Conservation (phyloP, 805 yeast species). For the Candida ficus region DNA sequence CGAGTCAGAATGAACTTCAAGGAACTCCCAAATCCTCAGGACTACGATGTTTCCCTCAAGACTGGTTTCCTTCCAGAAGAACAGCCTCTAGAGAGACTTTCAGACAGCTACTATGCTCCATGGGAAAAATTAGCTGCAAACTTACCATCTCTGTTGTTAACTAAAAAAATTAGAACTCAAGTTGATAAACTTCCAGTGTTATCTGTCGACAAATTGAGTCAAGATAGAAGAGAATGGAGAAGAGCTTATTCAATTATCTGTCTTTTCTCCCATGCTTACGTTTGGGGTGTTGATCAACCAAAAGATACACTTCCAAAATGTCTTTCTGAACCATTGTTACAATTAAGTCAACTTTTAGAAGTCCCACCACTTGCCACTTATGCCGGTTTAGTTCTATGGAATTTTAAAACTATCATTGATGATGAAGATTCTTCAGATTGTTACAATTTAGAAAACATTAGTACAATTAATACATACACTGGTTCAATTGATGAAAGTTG, state of each 20-base stretch:
- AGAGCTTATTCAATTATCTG: conserved; percentile 79
- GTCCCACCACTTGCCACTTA: conserved; percentile 87
- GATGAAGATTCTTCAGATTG: conserved; percentile 10
- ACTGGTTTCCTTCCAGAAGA: conserved; percentile 78
- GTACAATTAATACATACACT: conserved; percentile 79
- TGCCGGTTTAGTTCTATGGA: conserved; percentile 87
- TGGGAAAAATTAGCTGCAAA: conserved; percentile 73
- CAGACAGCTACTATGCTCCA: conserved; percentile 56
- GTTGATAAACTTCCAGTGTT: conserved; percentile 65
- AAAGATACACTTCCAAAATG: conserved; percentile 58
- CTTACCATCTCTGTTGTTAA: conserved; percentile 69
- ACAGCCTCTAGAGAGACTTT: conserved; percentile 55
- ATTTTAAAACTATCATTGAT: conserved; percentile 61
- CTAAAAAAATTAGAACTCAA: conserved; percentile 53
- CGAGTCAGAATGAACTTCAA: too few species aligned
- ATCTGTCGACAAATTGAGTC: conserved; percentile 35
- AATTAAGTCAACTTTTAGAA: conserved; percentile 52
- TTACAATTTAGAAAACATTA: conserved; percentile 58
- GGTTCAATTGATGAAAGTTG: conserved; percentile 90
- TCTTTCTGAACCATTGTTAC: conserved; percentile 66
- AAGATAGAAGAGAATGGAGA: conserved; percentile 48
- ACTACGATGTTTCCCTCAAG: conserved; percentile 63
- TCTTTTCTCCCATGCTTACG: conserved; percentile 81
- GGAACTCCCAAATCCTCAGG: conserved; percentile 46
- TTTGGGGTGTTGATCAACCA: conserved; percentile 75